A percentile compares a stretch with the other conserved stretches of the same genome.
These are phyloP conservation scores for Crassisporium funariophilum DNA, from an alignment of 768 basidiomycete species.

Conservation along the genomic window DNA sequence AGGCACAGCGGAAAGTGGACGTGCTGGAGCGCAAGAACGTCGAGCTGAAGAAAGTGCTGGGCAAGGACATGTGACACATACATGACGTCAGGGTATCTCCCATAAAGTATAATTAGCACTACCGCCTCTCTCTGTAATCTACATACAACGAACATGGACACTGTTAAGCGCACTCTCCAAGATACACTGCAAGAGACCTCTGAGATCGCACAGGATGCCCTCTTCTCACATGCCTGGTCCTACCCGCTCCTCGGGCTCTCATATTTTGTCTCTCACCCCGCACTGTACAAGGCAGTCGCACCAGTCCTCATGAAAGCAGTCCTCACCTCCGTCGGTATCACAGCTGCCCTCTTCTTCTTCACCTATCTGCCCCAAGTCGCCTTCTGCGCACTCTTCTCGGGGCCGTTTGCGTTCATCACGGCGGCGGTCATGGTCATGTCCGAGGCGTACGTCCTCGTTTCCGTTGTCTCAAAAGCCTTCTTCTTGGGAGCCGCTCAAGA, in stretches of 20 bases:
- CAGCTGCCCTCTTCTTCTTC: conserved; percentile 51
- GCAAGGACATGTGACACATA: conserved; percentile 38
- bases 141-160: conserved; percentile 13
- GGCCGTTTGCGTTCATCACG: conserved; percentile 62
- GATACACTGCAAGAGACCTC: conserved; percentile 19
- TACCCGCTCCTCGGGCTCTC: conserved; percentile 41
- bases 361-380: conserved; percentile 70
- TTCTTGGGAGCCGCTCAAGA: conserved; percentile 39
- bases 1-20: conserved; percentile 68
- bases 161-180: conserved; percentile 10
- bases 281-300: conserved; percentile 34
- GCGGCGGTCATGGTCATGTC: conserved; percentile 48
- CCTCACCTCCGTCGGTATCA: conserved; percentile 38
- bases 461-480: conserved; percentile 37
- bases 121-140: conserved; percentile 3
- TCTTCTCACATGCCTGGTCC: conserved; percentile 37
- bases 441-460: conserved; percentile 41
- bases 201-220: conserved; percentile 29
- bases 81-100: conserved; percentile 19
- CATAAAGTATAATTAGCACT: conserved; percentile 18
- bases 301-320: conserved; percentile 43
- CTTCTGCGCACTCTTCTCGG: conserved; percentile 61
- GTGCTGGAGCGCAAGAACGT: conserved; percentile 70
- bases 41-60: conserved; percentile 61
- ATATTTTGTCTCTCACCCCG: conserved; percentile 38